These are phyloP conservation scores for Sugiyamaella japonica DNA, from an alignment of 1,139 yeast species.

Conservation along the genomic window DNA sequence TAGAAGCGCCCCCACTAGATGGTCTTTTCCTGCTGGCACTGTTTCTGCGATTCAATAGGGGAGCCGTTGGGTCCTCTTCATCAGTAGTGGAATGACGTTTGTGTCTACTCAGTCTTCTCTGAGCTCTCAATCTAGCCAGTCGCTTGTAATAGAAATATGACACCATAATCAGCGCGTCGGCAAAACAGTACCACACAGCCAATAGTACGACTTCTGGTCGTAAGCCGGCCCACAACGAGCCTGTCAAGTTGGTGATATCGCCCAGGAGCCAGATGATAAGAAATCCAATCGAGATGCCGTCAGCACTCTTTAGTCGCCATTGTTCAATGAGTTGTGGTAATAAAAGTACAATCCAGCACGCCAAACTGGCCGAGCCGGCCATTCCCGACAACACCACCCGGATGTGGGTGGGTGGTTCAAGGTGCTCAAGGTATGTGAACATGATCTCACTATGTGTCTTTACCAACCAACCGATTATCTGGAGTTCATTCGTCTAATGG, in stretches of 20 bases:
- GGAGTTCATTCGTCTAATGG: too few relatives aligned
- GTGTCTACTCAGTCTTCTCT: conserved; percentile 11
- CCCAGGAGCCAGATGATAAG: conserved; percentile 73
- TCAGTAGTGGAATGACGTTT: conserved; percentile 18
- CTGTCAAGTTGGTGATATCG: conserved; percentile 65
- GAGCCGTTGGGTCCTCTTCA: conserved; percentile 25
- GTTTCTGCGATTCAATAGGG: conserved; percentile 30
- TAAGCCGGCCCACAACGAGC: conserved; percentile 69
- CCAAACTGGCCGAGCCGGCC: conserved; percentile 56
- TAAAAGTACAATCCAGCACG: conserved; percentile 80
- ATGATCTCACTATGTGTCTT: not conserved
- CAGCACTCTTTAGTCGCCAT: conserved; percentile 75
- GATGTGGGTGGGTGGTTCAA: conserved; percentile 34
- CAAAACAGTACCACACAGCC: conserved; percentile 74
- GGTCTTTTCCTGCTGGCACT: conserved; percentile 25
- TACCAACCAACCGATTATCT: too few relatives aligned
- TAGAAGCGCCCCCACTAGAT: conserved; percentile 15
- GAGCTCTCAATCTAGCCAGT: conserved; percentile 19
- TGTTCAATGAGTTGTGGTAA: conserved; percentile 81
- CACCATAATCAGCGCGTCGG: conserved; percentile 60
- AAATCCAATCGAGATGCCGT: conserved; percentile 73
- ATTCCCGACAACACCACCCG: conserved; percentile 56
- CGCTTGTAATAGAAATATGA: conserved; percentile 56
- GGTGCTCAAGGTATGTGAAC: not conserved
- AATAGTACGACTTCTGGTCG: conserved; percentile 68